Base-by-base conservation (phyloP, 495 filamentous ascomycete genomes). In the Aspergillus cristatus region DNA sequence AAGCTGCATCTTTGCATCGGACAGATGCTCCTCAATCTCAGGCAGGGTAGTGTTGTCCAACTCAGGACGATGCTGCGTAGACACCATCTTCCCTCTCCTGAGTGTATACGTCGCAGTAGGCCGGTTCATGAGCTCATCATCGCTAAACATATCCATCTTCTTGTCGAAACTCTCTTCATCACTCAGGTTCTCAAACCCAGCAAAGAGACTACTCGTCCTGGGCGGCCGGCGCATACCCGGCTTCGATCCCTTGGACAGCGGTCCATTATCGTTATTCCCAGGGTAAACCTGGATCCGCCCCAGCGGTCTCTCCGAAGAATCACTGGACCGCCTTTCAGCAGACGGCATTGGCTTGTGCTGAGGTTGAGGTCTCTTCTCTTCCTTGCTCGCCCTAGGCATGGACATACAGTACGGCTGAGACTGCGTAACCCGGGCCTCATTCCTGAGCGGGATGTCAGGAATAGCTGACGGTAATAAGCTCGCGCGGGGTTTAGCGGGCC, bases 241-340 rank as follows among this genome's bases (percentile, higher is more conserved):
- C 25, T 61, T 69, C 5, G 53, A 54, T 35, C 79, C 70, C 32
- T 61, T 67, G 3, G 76, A 76, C 40, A 89, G 54, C 2, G 84
- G 84, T 0, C 82, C 84, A 45, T 88, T 81, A 48, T 90, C 84
- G 48, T 88, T 87, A 43, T 86, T 87, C 0, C 84, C 86, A 3
- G 82, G 81, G 51, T 89, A 89, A 6, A 72, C 70, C 46, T 89
- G 76, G 24, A 71, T 62, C 3, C 71, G 71, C 20, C 74, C 74
- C 10, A 35, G 10, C 45, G 31, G 28, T 28, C 54, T 54, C 28
- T 14, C 38, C 28, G 28, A 36, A 28, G 47, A 42, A 6, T 12
- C 28, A 4, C 3, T 14, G 12, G 48, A 34, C 15, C 37, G 20
- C 12, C 47, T 53, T 33, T 50, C 38, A 20, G 46, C 36, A 10